Conservation (phyloP, 345 rosid species). For the Aquilaria malaccensis region DNA sequence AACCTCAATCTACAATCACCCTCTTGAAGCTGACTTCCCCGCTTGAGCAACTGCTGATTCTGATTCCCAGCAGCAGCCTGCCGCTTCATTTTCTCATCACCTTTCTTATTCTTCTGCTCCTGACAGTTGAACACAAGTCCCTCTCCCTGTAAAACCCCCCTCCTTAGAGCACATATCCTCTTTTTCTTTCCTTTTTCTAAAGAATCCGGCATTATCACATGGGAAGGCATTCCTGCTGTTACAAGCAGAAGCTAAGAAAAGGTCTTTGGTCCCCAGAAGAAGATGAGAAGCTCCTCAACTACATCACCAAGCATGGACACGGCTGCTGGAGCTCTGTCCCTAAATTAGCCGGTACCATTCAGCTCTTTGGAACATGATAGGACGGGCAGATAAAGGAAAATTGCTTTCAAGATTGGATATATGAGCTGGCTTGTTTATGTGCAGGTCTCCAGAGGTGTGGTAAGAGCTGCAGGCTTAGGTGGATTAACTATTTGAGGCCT, state of each 20-base stretch:
- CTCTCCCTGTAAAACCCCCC: too few relatives aligned
- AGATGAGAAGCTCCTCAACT: constrained; percentile 72
- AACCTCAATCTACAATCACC: constrained; percentile 23
- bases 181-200: too few relatives aligned
- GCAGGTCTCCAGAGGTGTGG: constrained; percentile 79
- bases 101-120: constrained; percentile 14
- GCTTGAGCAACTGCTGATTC: constrained; percentile 23
- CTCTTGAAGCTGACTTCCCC: constrained; percentile 26
- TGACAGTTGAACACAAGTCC: neutral
- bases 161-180: too few relatives aligned
- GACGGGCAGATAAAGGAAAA: constrained; percentile 1
- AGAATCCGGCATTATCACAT: constrained; percentile 18
- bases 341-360: constrained; percentile 50
- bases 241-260: constrained; percentile 74
- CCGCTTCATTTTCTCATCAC: constrained; percentile 24
- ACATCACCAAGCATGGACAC: constrained; percentile 63
- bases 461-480: constrained; percentile 73
- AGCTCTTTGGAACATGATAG: neutral
- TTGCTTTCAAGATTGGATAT: neutral
- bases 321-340: constrained; percentile 95
- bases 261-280: constrained; percentile 94
- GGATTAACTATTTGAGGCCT: constrained; percentile 86
- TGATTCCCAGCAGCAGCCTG: constrained; percentile 26
- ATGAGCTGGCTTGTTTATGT: neutral
- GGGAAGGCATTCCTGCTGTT: constrained; percentile 83